Percentiles rank a stretch among this genome's conserved stretches.
These are phyloP conservation scores for Carpinus viminea DNA, from an alignment of 306 rosid genomes.

Conservation along the genomic window DNA sequence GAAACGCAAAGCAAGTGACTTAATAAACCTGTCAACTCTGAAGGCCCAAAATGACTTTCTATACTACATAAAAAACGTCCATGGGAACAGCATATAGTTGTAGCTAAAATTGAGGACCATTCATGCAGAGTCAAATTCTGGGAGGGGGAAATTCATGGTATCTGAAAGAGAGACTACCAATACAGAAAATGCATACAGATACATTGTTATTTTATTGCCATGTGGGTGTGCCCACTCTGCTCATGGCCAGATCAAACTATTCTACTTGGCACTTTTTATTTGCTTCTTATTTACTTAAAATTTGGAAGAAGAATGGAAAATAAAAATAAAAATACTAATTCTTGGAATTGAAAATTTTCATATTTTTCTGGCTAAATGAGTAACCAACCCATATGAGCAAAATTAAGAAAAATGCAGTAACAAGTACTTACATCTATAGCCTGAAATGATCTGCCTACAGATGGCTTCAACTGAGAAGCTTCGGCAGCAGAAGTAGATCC, in stretches of 20 bases:
- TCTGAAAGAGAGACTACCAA: not conserved
- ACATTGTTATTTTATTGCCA: not conserved
- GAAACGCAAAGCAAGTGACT: not conserved
- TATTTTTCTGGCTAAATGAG: not conserved
- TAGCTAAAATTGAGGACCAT: not conserved
- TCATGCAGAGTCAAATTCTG: not conserved
- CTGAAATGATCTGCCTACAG: constrained; percentile 45
- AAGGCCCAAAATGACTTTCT: not conserved
- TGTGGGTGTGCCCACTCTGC: not conserved
- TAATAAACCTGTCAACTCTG: not conserved
- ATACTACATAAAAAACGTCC: not conserved
- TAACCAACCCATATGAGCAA: not conserved
- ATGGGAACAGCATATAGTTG: not conserved
- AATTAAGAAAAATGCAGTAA: constrained; percentile 3
- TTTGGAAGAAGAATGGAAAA: not conserved
- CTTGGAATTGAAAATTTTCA: not conserved
- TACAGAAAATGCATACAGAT: not conserved
- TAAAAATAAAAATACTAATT: not conserved
- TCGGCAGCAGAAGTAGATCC: constrained; percentile 61
- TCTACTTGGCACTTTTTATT: not conserved
- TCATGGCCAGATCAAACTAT: not conserved
- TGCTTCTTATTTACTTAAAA: not conserved
- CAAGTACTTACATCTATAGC: constrained; percentile 59
- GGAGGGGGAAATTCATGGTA: not conserved
- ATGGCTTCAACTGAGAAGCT: constrained; percentile 53